These are phyloP conservation scores for Neoarthrinium moseri DNA, from an alignment of 2,329 filamentous ascomycete species.

Conservation along the genomic window DNA sequence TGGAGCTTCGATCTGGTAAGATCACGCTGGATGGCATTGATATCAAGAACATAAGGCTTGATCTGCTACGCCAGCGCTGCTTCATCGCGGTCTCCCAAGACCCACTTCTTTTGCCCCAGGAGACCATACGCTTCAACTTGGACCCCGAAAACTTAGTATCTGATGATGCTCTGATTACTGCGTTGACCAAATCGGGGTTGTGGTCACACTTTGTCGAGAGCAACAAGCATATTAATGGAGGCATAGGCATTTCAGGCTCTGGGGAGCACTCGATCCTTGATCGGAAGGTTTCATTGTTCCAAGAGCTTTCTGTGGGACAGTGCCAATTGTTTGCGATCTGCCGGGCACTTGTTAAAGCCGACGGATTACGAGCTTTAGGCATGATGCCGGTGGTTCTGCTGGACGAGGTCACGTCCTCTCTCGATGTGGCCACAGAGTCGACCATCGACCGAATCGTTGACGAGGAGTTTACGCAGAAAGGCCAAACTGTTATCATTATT, in stretches of 20 bases:
- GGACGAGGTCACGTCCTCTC: conserved; percentile 29
- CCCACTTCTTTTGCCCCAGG: conserved; percentile 20
- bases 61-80: conserved; percentile 21
- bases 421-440: conserved; percentile 32
- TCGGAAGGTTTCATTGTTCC: conserved; percentile 20
- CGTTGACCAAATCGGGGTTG: conserved; percentile 14
- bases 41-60: conserved; percentile 19
- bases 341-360: conserved; percentile 16
- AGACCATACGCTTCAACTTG: conserved; percentile 28
- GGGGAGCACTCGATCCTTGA: conserved; percentile 19
- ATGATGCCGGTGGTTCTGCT: conserved; percentile 29
- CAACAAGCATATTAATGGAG: not conserved
- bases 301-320: conserved; percentile 30
- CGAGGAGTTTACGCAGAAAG: conserved; percentile 24
- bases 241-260: conserved; percentile 2
- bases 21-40: conserved; percentile 28
- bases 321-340: conserved; percentile 30
- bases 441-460: conserved; percentile 29
- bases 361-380: not conserved
- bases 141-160: conserved; percentile 18
- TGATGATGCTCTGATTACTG: conserved; percentile 16
- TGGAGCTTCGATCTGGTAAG: conserved; percentile 23
- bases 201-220: conserved; percentile 15
- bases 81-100: conserved; percentile 33
- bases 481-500: conserved; percentile 33